Percentiles rank a stretch among this genome's conserved stretches.
Evolutionary conservation across 1,284 basidiomycete species (phyloP).

Genomic region (Ustilago sp.): DNA sequence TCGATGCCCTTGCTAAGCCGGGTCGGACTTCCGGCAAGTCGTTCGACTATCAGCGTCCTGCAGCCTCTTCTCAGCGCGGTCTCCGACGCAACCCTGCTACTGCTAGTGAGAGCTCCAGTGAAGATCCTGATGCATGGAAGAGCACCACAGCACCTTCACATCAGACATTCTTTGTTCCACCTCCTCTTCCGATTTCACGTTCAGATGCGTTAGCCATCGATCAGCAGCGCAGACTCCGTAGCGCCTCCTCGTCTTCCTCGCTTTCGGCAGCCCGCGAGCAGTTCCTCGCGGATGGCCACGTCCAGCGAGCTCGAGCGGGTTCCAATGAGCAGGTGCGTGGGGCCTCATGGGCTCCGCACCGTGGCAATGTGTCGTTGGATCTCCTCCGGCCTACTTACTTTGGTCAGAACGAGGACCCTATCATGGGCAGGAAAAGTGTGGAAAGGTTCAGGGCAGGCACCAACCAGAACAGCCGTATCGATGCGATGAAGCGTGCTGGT

Average conservation of each 20-base stretch:
- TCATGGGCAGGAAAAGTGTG: neutral
- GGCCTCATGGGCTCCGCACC: neutral
- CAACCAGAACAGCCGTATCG: constrained; percentile 27
- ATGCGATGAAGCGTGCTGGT: constrained; percentile 25
- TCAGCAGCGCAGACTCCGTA: constrained; percentile 30
- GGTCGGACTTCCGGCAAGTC: constrained; percentile 33
- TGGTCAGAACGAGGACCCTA: constrained; percentile 13
- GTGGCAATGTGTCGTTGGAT: constrained; percentile 33
- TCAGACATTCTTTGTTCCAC: neutral
- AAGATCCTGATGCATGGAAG: constrained; percentile 27
- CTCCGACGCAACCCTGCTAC: constrained; percentile 24
- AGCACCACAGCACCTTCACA: neutral
- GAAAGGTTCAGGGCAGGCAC: constrained; percentile 14
- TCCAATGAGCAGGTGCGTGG: constrained; percentile 34
- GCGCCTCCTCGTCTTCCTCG: constrained; percentile 38
- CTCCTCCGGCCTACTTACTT: constrained; percentile 28
- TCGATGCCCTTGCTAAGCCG: constrained; percentile 34
- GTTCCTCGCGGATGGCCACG: constrained; percentile 5
- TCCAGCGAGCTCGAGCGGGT: constrained; percentile 27
- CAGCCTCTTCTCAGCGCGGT: constrained; percentile 8
- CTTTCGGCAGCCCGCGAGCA: constrained; percentile 27
- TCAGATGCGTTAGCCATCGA: constrained; percentile 21
- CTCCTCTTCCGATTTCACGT: constrained; percentile 15
- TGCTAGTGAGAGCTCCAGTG: constrained; percentile 24
- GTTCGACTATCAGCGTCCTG: constrained; percentile 38